Base-by-base conservation (phyloP, 192 early-diverging fungal species). In the Funneliformis mosseae region DNA sequence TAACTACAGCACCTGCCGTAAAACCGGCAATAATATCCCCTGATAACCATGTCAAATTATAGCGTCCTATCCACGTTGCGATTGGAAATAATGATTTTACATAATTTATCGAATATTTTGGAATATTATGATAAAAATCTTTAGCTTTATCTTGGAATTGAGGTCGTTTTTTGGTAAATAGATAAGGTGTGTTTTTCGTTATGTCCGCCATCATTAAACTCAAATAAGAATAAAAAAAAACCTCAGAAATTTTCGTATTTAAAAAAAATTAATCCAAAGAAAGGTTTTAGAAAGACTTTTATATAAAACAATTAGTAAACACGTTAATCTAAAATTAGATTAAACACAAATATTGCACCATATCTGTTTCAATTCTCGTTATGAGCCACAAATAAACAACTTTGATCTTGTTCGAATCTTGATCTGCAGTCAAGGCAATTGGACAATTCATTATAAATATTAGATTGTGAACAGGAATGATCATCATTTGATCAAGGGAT, bases 1-100 rank as follows among this genome's bases (percentile, higher is more conserved):
- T 89, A 39, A 92, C 91, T 18, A 95, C 88, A 48, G 92, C 78
- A n/a, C 90, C 92, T 14, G 94, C 89, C 27, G 94, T 95, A n/a
- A 93, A 42, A 62, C 93, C 94, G 46, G 94, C 94, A 79, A 94
- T 88, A 21, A 85, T 42, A 60, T 90, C 90, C 41, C 87, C 81
- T 25, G 86, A 38, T 10, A 88, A 81, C 90, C 90, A 91, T n/a
- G 55, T 64, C 1, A 75, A 73, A 81, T 83, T 84, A 82, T 84
- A 85, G 41, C 48, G 66, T 27, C 33, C 28, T 28, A 79, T 79
- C 78, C 78, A 70, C 5, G 4, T 6, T 5, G 50, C 5, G n/a
- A 79, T 79, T 10, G 78, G 78, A 61, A 70, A 79, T 46, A 79
- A 43, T 4, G 78, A 71, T 71, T 43, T 59, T 5, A 79, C 7